Conservation (phyloP, 352 stramenopile genomes). For the Phytopythium litorale region DNA sequence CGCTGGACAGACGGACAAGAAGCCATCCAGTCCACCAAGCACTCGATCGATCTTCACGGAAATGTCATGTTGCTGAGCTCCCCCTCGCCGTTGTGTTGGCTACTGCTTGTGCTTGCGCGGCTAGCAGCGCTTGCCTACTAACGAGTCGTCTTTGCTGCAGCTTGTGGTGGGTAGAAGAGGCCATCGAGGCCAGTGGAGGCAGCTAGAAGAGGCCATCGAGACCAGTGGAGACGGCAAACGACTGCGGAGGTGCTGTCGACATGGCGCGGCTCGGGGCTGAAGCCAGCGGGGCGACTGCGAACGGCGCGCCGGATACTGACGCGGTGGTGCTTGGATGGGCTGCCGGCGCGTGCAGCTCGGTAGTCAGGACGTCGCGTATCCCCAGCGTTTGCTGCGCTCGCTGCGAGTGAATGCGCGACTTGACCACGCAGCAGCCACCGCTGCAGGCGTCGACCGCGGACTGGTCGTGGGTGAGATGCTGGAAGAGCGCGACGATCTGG, state of each 20-base stretch:
- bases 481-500: slow-evolving; percentile 31
- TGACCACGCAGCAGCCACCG: slow-evolving; percentile 15
- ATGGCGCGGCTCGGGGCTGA: background rate
- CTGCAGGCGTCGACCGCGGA: background rate
- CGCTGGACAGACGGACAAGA: background rate
- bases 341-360: slow-evolving; percentile 11
- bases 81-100: background rate
- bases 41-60: background rate
- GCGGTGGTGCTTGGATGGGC: background rate
- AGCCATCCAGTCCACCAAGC: background rate
- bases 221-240: background rate
- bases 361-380: slow-evolving; percentile 27
- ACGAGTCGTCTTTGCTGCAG: background rate
- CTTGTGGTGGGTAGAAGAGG: background rate
- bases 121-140: background rate
- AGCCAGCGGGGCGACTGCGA: background rate
- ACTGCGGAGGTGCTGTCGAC: background rate
- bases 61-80: background rate
- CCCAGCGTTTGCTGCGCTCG: slow-evolving; percentile 28
- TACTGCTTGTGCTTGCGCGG: background rate
- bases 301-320: background rate
- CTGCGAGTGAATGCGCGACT: slow-evolving; percentile 28
- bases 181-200: background rate
- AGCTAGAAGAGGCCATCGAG: slow-evolving; percentile 2
- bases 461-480: slow-evolving; percentile 20